Evolutionary conservation across 441 rosid genomes (phyloP), one percentile per base, ranked within the genome.

Genomic region (Arabidopsis hybrid): DNA sequence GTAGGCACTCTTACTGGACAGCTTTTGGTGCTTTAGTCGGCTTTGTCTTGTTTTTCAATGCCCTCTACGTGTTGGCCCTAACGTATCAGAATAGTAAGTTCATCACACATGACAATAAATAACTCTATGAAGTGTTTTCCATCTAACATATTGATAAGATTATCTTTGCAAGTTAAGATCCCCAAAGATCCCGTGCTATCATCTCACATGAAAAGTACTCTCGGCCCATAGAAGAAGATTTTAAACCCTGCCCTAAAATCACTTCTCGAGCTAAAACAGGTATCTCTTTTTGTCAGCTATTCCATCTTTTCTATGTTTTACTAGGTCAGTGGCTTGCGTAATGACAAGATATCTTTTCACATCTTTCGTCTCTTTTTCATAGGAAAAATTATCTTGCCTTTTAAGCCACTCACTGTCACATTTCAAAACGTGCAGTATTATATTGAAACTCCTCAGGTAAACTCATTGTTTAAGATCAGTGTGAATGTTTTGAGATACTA

Each of bases 361-460:
- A 21, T 21, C 26, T 21, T 21, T 21, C 26, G 26, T 21, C 26
- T 21, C 26, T 21, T 21, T 21, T 21, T 21, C 26, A 21, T 21
- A 21, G 68, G 76, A 59, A 76, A 76, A 67, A 55, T 85, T 86
- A 77, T 80, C 53, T 51, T 91, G 66, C 97, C 97, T 36, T 89
- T 91, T 63, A 80, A 82, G 74, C 91, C 95, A 7, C 76, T 88
- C 43, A 78, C 84, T 31, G 52, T 91, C 14, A 74, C 88, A 68
- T 91, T 91, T 78, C 78, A 84, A 77, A 81, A 88, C 38, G 77
- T 88, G 74, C 79, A 89, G 47, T 92, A 90, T 78, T 79, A 38
- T 60, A 85, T 92, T 16, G 87, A 88, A 31, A 78, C 83, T 59
- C 94, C 97, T 57, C 17, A 50, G 90, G 97, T 92, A 79, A 49